A percentile compares a stretch with the other conserved stretches of the same genome.
These are phyloP conservation scores for Orbilia oligospora DNA, from an alignment of 2,329 filamentous ascomycete species.

Conservation along the genomic window DNA sequence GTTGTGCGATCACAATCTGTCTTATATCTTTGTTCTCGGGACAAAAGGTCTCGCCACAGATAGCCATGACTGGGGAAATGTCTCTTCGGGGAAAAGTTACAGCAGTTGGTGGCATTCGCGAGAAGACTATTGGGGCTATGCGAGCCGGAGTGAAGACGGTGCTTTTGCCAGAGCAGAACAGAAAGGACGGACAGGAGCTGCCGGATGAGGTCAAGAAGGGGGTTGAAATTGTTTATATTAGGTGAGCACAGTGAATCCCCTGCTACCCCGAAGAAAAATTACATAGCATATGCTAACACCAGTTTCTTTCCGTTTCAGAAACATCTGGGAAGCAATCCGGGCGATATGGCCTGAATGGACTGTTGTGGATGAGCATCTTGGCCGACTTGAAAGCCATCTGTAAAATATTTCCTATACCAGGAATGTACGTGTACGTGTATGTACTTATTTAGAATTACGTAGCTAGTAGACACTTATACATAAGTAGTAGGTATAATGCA, in stretches of 20 bases:
- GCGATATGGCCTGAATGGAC: constrained; percentile 96
- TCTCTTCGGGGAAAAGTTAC: constrained; percentile 86
- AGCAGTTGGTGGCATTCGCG: constrained; percentile 94
- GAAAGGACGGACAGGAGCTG: constrained; percentile 91
- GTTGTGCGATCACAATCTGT: constrained; percentile 93
- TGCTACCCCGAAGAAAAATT: constrained; percentile 7
- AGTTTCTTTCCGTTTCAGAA: constrained; percentile 70
- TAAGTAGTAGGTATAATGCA: not conserved
- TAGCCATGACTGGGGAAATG: constrained; percentile 91
- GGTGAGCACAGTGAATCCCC: constrained; percentile 71
- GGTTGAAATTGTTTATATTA: constrained; percentile 88
- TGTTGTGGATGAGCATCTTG: constrained; percentile 75
- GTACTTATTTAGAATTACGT: constrained; percentile 14
- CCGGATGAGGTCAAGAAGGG: constrained; percentile 90
- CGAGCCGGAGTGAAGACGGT: constrained; percentile 96
- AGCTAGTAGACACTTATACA: not conserved
- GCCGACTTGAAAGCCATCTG: constrained; percentile 77
- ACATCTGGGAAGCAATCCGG: constrained; percentile 94
- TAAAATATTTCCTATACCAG: too few species aligned
- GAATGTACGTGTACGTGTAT: too few species aligned
- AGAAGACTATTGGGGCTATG: constrained; percentile 95
- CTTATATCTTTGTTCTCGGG: constrained; percentile 90
- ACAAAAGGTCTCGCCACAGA: constrained; percentile 86
- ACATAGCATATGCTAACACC: constrained; percentile 59
- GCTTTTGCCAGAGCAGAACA: constrained; percentile 86